Base-by-base conservation (phyloP, 1,284 basidiomycete genomes). In the Rhodotorula mucilaginosa region DNA sequence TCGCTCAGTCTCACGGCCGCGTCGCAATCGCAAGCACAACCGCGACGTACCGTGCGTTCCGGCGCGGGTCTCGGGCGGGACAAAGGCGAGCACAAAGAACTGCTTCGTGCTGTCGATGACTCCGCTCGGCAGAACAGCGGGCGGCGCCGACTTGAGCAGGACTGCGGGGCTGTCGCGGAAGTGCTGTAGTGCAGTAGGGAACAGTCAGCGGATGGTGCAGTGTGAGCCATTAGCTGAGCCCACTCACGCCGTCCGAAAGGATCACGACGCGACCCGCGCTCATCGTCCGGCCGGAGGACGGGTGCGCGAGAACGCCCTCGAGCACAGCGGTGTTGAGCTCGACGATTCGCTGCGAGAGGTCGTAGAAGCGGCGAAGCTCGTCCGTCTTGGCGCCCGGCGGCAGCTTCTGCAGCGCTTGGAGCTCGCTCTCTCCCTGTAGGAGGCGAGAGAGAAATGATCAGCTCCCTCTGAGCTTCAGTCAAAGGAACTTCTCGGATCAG, bases 291-390 rank as follows among this genome's bases (percentile, higher is more conserved):
- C 84, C 83, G 6, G 90, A 90, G 75, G 89, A 87, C 26, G 86
- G 85, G 70, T 90, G 86, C 34, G 82, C 81, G 2, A 86, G 81
- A 0, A 89, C 90, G 78, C 89, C 84, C n/a, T 84, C 82, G 61
- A 95, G 79, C 47, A 98, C 81, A 39, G 81, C 81, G 63, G 86
- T 85, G 79, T 93, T 94, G 65, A 86, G 79, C 29, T 86, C 83
- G n/a, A 89, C 84, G 60, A 93, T 85, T 21, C 87, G 86, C 19
- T 83, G 81, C 10, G 88, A 89, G n/a, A 87, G 81, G 76, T 97
- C 90, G 79, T 98, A 97, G 80, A 87, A 90, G 10, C 81, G 81
- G 61, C 88, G 85, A 58, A 99, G 90, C 76, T 92, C 90, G 15
- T 84, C 81, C 18, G 82, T 68, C 48, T 79, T 65, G 34, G 71